Base-by-base conservation (phyloP, 2,329 filamentous ascomycete species). In the Chrysoporthe cubensis region DNA sequence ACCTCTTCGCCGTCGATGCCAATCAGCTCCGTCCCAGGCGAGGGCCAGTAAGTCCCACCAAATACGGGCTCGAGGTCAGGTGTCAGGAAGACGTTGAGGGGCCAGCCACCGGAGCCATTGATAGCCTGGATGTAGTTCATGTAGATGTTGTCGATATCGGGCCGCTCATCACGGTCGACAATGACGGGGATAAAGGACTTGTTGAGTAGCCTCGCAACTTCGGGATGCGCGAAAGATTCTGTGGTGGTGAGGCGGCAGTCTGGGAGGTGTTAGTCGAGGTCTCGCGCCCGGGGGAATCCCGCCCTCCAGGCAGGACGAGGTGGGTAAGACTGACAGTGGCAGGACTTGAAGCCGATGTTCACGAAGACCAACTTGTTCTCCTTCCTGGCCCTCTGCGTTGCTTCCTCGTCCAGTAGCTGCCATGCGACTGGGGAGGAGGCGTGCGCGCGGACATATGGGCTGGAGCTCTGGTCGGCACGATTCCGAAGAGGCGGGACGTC, bases 41-140 rank as follows among this genome's bases (percentile, higher is more conserved):
- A 92, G 4, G 94, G 93, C 92, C 94, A 98, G 79, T 97, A 98
- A 9, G 95, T 97, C 34, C 95, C 95, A 48, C 96, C 96, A 79
- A 97, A 98, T 11, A 99, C 91, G 0, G 96, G 96, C 75, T 97
- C 91, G 37, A 98, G 85, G 72, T 97, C 90, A 0, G 96, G 94
- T 0, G 96, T 99, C 42, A 98, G 85, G 77, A 99, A 98, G n/a
- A 97, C 90, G 75, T 97, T 98, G 69, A 98, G 81, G 0, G 96
- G 96, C 94, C 96, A 98, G 50, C 96, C 96, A 11, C 94, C 95
- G 1, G 88, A 90, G 26, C 92, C 94, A 68, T 91, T 97, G 13
- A 96, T 95, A 1, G 95, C 95, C 77, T 97, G 94, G 52, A 97
- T 91, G 78, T 97, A 99, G 81, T 97, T 97, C 93, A 97, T 97